These are phyloP conservation scores for Rhynchosporium secalis DNA, from an alignment of 2,329 filamentous ascomycete species.

Conservation along the genomic window DNA sequence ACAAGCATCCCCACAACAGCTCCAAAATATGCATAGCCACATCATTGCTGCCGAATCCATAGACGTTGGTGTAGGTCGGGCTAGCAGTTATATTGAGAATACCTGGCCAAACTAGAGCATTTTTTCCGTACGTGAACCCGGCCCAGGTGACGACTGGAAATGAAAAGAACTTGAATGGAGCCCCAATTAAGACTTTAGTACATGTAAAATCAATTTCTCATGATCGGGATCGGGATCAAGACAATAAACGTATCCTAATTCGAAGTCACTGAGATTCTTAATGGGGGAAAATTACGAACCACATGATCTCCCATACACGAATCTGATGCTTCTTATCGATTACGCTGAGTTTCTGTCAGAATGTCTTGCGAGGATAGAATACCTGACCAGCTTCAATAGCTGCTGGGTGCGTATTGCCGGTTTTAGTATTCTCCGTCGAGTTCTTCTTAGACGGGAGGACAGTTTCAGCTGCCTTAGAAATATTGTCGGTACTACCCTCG, in stretches of 20 bases:
- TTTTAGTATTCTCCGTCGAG: constrained; percentile 9
- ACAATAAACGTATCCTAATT: too few relatives aligned
- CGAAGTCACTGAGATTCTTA: too few relatives aligned
- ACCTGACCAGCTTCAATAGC: constrained; percentile 36
- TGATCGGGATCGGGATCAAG: too few relatives aligned
- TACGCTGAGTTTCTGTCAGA: constrained; percentile 46
- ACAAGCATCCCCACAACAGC: constrained; percentile 36
- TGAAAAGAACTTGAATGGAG: constrained; percentile 39
- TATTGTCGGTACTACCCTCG: constrained; percentile 9
- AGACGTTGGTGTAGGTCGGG: constrained; percentile 37
- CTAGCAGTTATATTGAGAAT: constrained; percentile 39
- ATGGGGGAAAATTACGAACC: background rate
- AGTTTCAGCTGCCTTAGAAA: background rate
- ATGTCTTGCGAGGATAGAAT: constrained; percentile 43
- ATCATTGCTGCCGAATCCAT: constrained; percentile 38
- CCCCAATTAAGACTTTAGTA: background rate
- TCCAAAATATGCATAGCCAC: constrained; percentile 39
- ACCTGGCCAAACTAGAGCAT: constrained; percentile 40
- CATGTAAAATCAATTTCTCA: too few relatives aligned
- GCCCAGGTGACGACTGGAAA: constrained; percentile 41
- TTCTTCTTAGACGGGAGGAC: background rate
- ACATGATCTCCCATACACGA: constrained; percentile 43
- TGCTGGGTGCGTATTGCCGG: constrained; percentile 8
- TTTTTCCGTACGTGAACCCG: constrained; percentile 40
- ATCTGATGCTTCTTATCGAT: constrained; percentile 45